Evolutionary conservation across 2,329 filamentous ascomycete genomes (phyloP), one percentile per base, ranked within the genome.

Genomic region (Orbilia ellipsospora): DNA sequence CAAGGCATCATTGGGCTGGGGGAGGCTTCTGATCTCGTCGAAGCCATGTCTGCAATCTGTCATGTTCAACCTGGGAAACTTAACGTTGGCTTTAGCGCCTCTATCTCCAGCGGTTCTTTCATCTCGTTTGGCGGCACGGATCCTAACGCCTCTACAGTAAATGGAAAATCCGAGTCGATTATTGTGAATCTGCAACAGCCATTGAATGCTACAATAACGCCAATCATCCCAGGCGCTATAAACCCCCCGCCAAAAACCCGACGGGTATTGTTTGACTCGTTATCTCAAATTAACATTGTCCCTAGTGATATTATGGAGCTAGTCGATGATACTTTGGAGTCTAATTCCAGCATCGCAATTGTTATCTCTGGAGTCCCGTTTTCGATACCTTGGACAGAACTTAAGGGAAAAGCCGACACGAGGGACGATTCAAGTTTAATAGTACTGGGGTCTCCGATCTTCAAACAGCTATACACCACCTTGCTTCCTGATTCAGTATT

Each of bases 101-200:
- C 59, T 51, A 60, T 18, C 51, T 23, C 23, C 23, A 23, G 4
- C 12, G 31, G 26, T 20, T 64, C 64, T 4, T 65, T 62, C 23
- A 52, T 75, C 10, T 60, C 57, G 2, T 69, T 69, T 61, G 72
- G 72, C 12, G 64, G 72, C 8, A 20, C 69, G 6, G 72, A 75
- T 36, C 7, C 48, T 28, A 48, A 18, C 13, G 70, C 61, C 0
- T 23, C 23, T 23, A 23, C 2, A 4, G 23, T 23, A 23, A 23
- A 23, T 23, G 23, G 23, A 23, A 23, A 23, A 23, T 36, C 31
- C 31, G 31, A 10, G 6, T 7, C 31, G 3, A 36, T 36, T 10
- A 6, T 7, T 36, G 5, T 36, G 10, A 36, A 36, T 36, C 5
- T 10, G 1, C 31, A 36, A 10, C 5, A 36, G 5, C 5, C 44